These are phyloP conservation scores for Arabidopsis hybrid DNA, from an alignment of 441 rosid species.

Conservation along the genomic window DNA sequence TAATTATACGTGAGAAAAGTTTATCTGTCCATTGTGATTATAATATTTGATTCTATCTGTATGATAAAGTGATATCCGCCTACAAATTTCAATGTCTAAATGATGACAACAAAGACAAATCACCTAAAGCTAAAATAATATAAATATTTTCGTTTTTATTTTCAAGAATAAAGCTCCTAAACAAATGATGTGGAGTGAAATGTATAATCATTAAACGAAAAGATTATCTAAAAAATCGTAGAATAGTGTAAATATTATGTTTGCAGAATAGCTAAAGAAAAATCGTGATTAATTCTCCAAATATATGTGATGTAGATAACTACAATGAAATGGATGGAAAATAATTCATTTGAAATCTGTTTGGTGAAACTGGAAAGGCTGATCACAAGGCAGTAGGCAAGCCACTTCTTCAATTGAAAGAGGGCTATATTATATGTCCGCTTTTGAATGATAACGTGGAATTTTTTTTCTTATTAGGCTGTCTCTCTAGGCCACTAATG, in stretches of 20 bases:
- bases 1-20: slow-evolving; percentile 8
- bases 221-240: slow-evolving; percentile 1
- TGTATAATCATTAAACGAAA: background rate
- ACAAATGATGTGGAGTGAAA: background rate
- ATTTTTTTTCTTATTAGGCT: background rate
- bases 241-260: background rate
- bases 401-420: slow-evolving; percentile 17
- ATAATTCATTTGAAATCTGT: background rate
- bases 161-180: background rate
- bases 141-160: too few relatives aligned
- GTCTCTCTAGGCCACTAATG: slow-evolving; percentile 30
- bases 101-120: slow-evolving; percentile 1
- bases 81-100: background rate
- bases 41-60: background rate
- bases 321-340: background rate
- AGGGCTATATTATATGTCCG: slow-evolving; percentile 1
- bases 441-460: slow-evolving; percentile 18
- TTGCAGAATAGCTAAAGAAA: background rate
- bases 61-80: slow-evolving; percentile 3
- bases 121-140: background rate
- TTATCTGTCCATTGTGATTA: slow-evolving; percentile 11
- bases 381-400: slow-evolving; percentile 18
- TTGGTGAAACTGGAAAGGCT: slow-evolving; percentile 22
- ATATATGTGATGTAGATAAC: background rate
- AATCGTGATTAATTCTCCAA: background rate